Evolutionary conservation across 345 rosid genomes (phyloP).

Genomic region (Boechera stricta): DNA sequence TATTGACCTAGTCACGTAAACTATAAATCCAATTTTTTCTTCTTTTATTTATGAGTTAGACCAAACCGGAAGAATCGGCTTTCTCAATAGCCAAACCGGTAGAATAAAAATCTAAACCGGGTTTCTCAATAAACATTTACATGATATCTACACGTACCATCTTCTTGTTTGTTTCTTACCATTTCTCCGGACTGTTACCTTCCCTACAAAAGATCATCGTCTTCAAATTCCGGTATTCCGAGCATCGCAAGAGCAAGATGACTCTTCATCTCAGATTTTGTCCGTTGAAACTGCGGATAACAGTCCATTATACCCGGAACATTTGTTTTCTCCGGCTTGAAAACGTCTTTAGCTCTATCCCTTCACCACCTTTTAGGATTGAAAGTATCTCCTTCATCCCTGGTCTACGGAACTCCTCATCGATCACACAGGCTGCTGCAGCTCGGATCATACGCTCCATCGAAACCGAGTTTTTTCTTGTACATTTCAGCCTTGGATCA

Average conservation of each 20-base stretch:
- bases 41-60: background rate
- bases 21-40: background rate
- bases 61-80: background rate
- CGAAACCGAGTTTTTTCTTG: constrained; percentile 48
- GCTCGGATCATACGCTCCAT: constrained; percentile 73
- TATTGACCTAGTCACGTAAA: background rate
- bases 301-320: constrained; percentile 69
- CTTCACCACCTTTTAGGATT: constrained; percentile 65
- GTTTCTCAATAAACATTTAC: constrained; percentile 1
- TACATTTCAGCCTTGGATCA: constrained; percentile 60
- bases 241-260: constrained; percentile 91
- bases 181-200: constrained; percentile 44
- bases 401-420: constrained; percentile 78
- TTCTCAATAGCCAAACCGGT: background rate
- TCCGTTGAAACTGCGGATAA: constrained; percentile 62
- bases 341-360: constrained; percentile 42
- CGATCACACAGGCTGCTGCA: constrained; percentile 71
- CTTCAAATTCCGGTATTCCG: constrained; percentile 81
- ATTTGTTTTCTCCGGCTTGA: constrained; percentile 52
- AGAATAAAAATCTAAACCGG: background rate
- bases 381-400: constrained; percentile 58
- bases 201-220: constrained; percentile 57
- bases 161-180: background rate
- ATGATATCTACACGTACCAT: constrained; percentile 1
- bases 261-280: constrained; percentile 78